Percentiles rank a stretch among this genome's conserved stretches.
Evolutionary conservation across 352 stramenopile genomes (phyloP).

Genomic region (Phytophthora cryptogea): DNA sequence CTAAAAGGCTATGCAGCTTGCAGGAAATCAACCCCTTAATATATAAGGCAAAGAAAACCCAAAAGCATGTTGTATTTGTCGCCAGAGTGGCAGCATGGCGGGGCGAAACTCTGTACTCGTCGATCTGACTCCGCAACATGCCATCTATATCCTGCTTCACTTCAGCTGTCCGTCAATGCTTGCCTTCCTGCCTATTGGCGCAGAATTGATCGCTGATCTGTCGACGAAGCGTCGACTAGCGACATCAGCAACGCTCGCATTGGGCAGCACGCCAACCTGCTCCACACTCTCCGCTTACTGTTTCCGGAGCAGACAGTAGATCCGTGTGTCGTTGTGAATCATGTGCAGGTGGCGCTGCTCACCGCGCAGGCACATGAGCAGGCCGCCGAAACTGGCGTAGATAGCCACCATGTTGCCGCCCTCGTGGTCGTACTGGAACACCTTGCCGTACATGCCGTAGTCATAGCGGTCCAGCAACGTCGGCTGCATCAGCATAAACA

Average conservation of each 20-base stretch:
- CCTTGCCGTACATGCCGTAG: slow-evolving; percentile 99
- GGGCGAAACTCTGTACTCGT: not conserved
- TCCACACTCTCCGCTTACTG: slow-evolving; percentile 49
- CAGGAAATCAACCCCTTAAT: slow-evolving; percentile 7
- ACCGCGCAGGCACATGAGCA: slow-evolving; percentile 97
- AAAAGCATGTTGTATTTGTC: slow-evolving; percentile 25
- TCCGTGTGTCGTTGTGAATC: slow-evolving; percentile 96
- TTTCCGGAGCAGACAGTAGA: slow-evolving; percentile 94
- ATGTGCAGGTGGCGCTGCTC: slow-evolving; percentile 97
- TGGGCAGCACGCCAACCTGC: not conserved
- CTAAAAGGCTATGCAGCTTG: not conserved
- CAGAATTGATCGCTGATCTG: not conserved
- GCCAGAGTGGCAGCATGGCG: slow-evolving; percentile 10
- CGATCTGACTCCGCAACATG: slow-evolving; percentile 2
- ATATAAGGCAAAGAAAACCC: slow-evolving; percentile 29
- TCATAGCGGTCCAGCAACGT: slow-evolving; percentile 98
- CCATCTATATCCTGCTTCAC: slow-evolving; percentile 25
- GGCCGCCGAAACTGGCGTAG: slow-evolving; percentile 95
- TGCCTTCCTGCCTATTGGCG: not conserved
- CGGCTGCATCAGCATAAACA: slow-evolving; percentile 38
- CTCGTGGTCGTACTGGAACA: slow-evolving; percentile 97
- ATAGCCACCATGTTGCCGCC: slow-evolving; percentile 94
- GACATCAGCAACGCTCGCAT: not conserved
- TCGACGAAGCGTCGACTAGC: slow-evolving; percentile 2
- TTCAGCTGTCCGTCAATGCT: not conserved